Base-by-base conservation (phyloP, 2,329 filamentous ascomycete species). In the Aspergillus ochraceoroseus region DNA sequence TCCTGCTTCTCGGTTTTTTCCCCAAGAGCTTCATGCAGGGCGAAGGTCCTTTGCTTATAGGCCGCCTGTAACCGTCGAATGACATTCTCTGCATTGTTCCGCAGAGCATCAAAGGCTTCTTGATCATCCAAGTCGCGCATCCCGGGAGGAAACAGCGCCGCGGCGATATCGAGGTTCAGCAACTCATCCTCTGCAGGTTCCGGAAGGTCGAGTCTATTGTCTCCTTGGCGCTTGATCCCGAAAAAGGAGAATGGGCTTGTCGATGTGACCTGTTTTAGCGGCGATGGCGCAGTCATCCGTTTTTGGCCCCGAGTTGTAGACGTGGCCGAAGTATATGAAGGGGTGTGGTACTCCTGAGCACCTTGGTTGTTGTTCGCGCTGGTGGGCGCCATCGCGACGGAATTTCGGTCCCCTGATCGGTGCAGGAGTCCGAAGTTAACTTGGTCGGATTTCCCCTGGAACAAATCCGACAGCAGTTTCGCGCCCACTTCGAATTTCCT, bases 1-100 rank as follows among this genome's bases (percentile, higher is more conserved):
- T 81, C 78, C n/a, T 70, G 67, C 49, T 77, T 74, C 7, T 74
- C 73, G 36, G 71, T 73, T 44, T 77, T 73, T 50, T 79, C 76
- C 3, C 72, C 73, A 23, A 71, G 62, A 3, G 71, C 67, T 45
- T 74, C 70, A 26, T 71, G 67, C 29, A 81, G 62, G 19, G 68
- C 66, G 37, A 70, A 67, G 1, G 66, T 67, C 43, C 74, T 68
- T 44, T 71, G 62, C 47, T 72, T 73, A 58, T 82, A 80, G 2
- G 76, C 75, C 3, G 62, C 59, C 57, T 80, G 78, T 54, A 79
- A 71, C 19, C 71, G 68, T 38, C 67, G 62, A 31, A 81, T 64
- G 1, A 79, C 61, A n/a, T 61, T 62, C 51, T 76, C 74, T 31
- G 77, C 77, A 49, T 76, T 76, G 18, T 68, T 62, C 29, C 76